phyloP scores from a whole-genome alignment of 1,139 yeast genomes.

The Nakaseomyces glabratus region DNA sequence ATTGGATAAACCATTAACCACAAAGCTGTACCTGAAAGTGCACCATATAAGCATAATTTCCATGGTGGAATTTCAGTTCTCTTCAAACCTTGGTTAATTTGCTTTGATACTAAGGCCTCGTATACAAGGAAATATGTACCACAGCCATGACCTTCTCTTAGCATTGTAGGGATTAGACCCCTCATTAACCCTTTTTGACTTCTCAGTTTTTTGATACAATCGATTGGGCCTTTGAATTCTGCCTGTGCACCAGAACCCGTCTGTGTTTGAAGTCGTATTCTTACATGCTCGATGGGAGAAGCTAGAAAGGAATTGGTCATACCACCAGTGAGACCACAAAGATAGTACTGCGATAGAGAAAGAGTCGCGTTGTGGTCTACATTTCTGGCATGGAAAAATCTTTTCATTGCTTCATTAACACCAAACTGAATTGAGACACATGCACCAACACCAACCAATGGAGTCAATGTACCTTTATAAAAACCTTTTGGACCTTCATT shows the following conservation, averaged over 20 bases:
- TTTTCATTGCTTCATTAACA: slow-evolving; percentile 87
- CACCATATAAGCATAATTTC: slow-evolving; percentile 77
- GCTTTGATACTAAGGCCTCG: slow-evolving; percentile 70
- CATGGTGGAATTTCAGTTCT: slow-evolving; percentile 53
- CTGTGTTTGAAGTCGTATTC: slow-evolving; percentile 82
- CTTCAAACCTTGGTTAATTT: slow-evolving; percentile 42
- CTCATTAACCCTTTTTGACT: slow-evolving; percentile 63
- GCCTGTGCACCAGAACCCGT: slow-evolving; percentile 36
- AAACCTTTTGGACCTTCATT: slow-evolving; percentile 77
- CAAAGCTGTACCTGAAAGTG: slow-evolving; percentile 74
- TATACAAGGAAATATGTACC: slow-evolving; percentile 84
- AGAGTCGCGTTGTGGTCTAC: slow-evolving; percentile 30
- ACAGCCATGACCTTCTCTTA: slow-evolving; percentile 80
- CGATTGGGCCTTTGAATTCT: slow-evolving; percentile 57
- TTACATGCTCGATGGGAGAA: slow-evolving; percentile 85
- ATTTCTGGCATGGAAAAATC: slow-evolving; percentile 34
- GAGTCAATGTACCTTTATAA: slow-evolving; percentile 82
- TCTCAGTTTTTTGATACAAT: slow-evolving; percentile 53
- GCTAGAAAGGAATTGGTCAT: slow-evolving; percentile 80
- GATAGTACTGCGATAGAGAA: slow-evolving; percentile 52
- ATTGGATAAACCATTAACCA: slow-evolving; percentile 79
- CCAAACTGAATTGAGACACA: slow-evolving; percentile 83
- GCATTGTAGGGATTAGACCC: slow-evolving; percentile 70
- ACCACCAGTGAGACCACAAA: slow-evolving; percentile 84
- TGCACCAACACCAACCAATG: slow-evolving; percentile 88